Evolutionary conservation across 352 stramenopile genomes (phyloP), one percentile per base, ranked within the genome.

Genomic region (Pythium aphanidermatum): DNA sequence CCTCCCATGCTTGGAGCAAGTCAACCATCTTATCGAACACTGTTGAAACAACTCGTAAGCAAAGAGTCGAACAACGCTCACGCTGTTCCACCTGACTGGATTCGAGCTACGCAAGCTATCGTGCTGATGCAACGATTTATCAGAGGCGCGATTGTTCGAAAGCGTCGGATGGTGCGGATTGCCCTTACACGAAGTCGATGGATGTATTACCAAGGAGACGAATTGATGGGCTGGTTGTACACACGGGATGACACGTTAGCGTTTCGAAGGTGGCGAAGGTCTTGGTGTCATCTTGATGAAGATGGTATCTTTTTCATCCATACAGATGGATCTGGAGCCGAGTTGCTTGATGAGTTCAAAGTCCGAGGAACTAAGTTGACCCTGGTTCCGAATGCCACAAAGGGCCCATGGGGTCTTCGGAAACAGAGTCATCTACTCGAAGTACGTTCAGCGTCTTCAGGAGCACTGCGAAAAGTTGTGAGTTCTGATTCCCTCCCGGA

Each of bases 221-320:
- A 86, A 27, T 68, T 73, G 39, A 86, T 89, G 69, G 79, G 83
- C 2, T 95, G 83, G 83, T 49, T 95, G 24, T 95, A 84, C 51
- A 84, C 68, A 6, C 49, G 81, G 55, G 83, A 93, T 32, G 79
- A 92, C 30, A 86, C 75, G 12, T 68, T 95, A 9, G 77, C 83
- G 19, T 95, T 95, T 51, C 74, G 73, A 47, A 67, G 83, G 20
- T 95, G 83, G 83, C 72, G 77, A 40, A 73, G 83, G 13, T 81
- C 68, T 8, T 95, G 79, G 79, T 92, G 83, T 40, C 77, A 87
- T 35, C 42, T 93, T 1, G 74, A 90, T 31, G 62, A 83, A 14
- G 59, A 86, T 21, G 74, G 79, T 1, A 58, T 77, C 6, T 74
- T 95, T 8, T 86, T 68, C 0, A 65, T 91, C 29, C 68, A 92